Evolutionary conservation across 352 stramenopile species (phyloP).

Genomic region (Aphanomyces astaci): DNA sequence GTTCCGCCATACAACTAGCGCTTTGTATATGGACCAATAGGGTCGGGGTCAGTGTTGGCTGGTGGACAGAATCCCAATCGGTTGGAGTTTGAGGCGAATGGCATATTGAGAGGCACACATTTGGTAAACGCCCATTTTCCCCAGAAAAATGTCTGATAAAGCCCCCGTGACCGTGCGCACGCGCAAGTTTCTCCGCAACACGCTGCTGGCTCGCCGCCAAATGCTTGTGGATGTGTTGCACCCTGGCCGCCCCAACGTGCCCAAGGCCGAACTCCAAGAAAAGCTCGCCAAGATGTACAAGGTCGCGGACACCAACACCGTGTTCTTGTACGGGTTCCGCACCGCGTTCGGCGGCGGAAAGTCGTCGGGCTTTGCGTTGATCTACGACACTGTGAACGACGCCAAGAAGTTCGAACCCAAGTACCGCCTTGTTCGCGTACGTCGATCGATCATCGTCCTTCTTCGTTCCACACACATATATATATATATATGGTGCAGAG

Average conservation of each 20-base stretch:
- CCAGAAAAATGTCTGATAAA: slow-evolving; percentile 84
- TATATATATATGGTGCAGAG: neutral
- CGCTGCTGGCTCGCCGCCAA: slow-evolving; percentile 94
- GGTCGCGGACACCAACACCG: slow-evolving; percentile 91
- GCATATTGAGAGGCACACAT: neutral
- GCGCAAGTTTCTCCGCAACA: slow-evolving; percentile 99
- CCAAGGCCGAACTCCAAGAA: slow-evolving; percentile 96
- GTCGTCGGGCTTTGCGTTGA: slow-evolving; percentile 96
- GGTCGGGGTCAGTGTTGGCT: slow-evolving; percentile 20
- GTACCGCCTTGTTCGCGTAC: slow-evolving; percentile 89
- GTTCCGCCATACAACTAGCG: neutral
- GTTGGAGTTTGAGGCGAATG: slow-evolving; percentile 7
- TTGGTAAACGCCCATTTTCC: slow-evolving; percentile 26
- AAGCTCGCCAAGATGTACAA: slow-evolving; percentile 98
- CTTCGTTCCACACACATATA: too few species aligned
- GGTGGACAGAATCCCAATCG: slow-evolving; percentile 12
- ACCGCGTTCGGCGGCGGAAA: slow-evolving; percentile 97
- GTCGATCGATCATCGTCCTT: slow-evolving; percentile 18
- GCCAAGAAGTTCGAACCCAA: slow-evolving; percentile 98
- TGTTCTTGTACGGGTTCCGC: slow-evolving; percentile 96
- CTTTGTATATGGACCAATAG: neutral
- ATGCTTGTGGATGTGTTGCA: slow-evolving; percentile 99
- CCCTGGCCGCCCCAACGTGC: slow-evolving; percentile 94
- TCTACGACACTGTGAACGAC: slow-evolving; percentile 98
- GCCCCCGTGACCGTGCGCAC: slow-evolving; percentile 96